These are phyloP conservation scores for Populus euphratica DNA, from an alignment of 345 rosid species.

Conservation along the genomic window DNA sequence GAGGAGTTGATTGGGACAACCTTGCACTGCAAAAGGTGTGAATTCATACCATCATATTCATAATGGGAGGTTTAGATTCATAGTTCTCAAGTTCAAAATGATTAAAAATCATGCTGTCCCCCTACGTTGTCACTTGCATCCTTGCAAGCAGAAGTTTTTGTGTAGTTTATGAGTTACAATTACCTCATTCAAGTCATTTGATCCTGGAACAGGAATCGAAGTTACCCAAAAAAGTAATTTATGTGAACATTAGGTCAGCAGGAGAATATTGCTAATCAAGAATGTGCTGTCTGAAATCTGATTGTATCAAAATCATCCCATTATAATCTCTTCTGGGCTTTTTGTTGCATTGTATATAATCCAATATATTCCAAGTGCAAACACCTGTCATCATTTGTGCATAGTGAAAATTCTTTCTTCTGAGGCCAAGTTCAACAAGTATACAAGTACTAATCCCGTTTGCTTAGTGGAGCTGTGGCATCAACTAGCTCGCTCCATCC, in stretches of 20 bases:
- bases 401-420: background rate
- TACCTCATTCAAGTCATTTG: too few species aligned
- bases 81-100: background rate
- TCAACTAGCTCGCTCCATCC: background rate
- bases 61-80: background rate
- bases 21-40: constrained; percentile 66
- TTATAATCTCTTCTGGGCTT: background rate
- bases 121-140: too few species aligned
- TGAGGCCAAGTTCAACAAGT: background rate
- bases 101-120: too few species aligned
- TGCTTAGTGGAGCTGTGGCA: background rate
- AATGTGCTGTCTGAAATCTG: background rate
- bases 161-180: too few species aligned
- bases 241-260: background rate
- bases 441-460: background rate
- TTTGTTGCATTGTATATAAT: too few species aligned
- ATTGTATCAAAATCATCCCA: background rate
- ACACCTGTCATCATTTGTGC: background rate
- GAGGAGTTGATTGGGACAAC: constrained; percentile 70
- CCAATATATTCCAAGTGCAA: background rate
- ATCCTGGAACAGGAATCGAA: too few species aligned
- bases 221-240: too few species aligned
- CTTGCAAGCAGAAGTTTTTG: too few species aligned
- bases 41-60: background rate
- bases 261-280: background rate